phyloP scores from a whole-genome alignment of 2,329 filamentous ascomycete species.

The Corynespora cassiicola region DNA sequence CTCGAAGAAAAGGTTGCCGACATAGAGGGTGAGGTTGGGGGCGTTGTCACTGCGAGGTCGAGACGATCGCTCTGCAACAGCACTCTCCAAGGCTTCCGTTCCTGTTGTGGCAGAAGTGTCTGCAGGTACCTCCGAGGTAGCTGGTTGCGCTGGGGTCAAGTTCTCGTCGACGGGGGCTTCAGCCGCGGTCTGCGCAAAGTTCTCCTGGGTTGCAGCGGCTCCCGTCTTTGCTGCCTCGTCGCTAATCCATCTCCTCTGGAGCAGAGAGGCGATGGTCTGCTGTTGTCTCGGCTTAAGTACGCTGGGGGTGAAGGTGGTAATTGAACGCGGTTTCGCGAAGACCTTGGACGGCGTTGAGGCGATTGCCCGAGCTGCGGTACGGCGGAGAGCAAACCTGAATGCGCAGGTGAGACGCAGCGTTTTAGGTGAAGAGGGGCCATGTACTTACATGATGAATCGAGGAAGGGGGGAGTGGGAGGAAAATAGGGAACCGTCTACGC shows the following conservation, averaged over 20 bases:
- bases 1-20: constrained; percentile 76
- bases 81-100: constrained; percentile 28
- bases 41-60: constrained; percentile 1
- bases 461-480: constrained; percentile 1
- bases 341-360: constrained; percentile 53
- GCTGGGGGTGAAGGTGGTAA: constrained; percentile 39
- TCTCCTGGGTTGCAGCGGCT: constrained; percentile 29
- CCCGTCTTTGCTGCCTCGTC: constrained; percentile 51
- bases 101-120: constrained; percentile 34
- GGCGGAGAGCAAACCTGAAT: constrained; percentile 65
- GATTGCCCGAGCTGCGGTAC: constrained; percentile 62
- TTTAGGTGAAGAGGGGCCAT: too few relatives aligned
- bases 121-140: constrained; percentile 29
- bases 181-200: constrained; percentile 43
- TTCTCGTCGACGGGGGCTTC: constrained; percentile 43
- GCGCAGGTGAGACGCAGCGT: too few relatives aligned
- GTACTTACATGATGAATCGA: constrained; percentile 24
- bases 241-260: constrained; percentile 58
- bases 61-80: background rate
- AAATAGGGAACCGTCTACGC: too few relatives aligned
- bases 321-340: constrained; percentile 48
- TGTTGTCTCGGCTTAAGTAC: constrained; percentile 42
- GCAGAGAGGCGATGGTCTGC: constrained; percentile 45
- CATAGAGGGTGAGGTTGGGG: constrained; percentile 59
- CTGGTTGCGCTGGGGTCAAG: constrained; percentile 32